phyloP scores from a whole-genome alignment of 768 basidiomycete species.

The Suillus subaureus region DNA sequence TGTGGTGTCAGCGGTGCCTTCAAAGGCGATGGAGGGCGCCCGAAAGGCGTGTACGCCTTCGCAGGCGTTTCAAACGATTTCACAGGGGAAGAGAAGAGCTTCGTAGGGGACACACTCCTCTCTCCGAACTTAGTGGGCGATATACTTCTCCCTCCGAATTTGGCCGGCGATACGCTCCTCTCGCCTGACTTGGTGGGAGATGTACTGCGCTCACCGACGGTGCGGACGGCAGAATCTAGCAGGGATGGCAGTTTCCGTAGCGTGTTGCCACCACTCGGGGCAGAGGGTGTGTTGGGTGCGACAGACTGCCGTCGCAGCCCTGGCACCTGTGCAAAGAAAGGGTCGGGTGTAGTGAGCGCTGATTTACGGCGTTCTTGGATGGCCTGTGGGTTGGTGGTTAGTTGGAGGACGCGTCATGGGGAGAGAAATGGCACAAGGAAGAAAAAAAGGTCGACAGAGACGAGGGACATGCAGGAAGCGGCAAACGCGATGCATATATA shows the following conservation, averaged over 20 bases:
- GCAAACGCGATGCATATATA: background rate
- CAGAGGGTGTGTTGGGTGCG: conserved; percentile 9
- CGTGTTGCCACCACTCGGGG: background rate
- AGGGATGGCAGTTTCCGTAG: conserved; percentile 9
- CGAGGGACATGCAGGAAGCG: no score
- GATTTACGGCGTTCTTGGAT: conserved; percentile 66
- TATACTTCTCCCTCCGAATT: background rate
- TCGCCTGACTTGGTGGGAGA: conserved; percentile 1
- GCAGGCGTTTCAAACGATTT: background rate
- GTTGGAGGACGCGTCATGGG: background rate
- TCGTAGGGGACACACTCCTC: conserved; percentile 14
- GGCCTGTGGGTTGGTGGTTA: conserved; percentile 37
- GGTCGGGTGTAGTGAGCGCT: conserved; percentile 49
- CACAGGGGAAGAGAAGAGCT: conserved; percentile 6
- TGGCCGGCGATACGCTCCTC: background rate
- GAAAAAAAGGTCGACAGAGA: background rate
- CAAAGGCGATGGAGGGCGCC: conserved; percentile 1
- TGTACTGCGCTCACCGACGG: background rate
- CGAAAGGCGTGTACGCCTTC: background rate
- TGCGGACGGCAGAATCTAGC: conserved; percentile 7
- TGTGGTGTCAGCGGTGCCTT: conserved; percentile 12
- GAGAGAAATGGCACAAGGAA: background rate
- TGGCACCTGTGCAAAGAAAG: conserved; percentile 56
- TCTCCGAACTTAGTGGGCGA: background rate
- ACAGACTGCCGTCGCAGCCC: conserved; percentile 42